Evolutionary conservation across 495 filamentous ascomycete species (phyloP), one percentile per base, ranked within the genome.

Genomic region (Aspergillus biplanus): DNA sequence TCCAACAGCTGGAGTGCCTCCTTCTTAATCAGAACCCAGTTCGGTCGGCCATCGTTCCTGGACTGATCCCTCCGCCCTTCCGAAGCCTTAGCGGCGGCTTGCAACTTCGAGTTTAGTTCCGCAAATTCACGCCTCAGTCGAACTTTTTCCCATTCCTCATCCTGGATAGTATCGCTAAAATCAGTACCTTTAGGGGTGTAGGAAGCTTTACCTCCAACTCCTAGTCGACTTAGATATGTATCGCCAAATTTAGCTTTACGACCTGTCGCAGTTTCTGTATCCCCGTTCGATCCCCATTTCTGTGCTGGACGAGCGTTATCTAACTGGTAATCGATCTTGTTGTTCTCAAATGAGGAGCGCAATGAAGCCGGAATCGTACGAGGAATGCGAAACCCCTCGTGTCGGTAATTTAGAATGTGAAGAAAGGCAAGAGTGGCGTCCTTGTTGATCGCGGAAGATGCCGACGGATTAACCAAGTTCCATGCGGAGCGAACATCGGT

Each of bases 231-330:
- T 50, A 99, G 87, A 78, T 99, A 99, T 47, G 95, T 91, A 75
- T 98, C 94, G 56, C 95, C 95, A 74, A 99, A 99, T 74, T 94
- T 96, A 65, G 92, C 88, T 76, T 98, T 99, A 68, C 89, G 86
- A 44, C 92, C 92, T n/a, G 89, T 91, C 5, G 77, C 71, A 3
- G 92, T 97, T 64, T 87, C 83, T 33, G 92, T 89, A 68, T 92
- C 89, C 13, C 80, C 80, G 48, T 85, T 83, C 15, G 85, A 80
- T 11, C 87, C 89, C 87, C 89, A 94, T 68, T 84, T 83, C 58
- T 86, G 86, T 67, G 82, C 76, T 57, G 84, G 84, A 48, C 80
- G 75, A 18, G 86, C 83, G 67, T 89, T 88, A 74, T 96, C 92
- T 54, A 97, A 67, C 64, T 97, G 90, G 80, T 98, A 98, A 75